A percentile compares a stretch with the other conserved stretches of the same genome.
These are phyloP conservation scores for Aureobasidium sp. DNA, from an alignment of 2,329 filamentous ascomycete genomes.

Conservation along the genomic window DNA sequence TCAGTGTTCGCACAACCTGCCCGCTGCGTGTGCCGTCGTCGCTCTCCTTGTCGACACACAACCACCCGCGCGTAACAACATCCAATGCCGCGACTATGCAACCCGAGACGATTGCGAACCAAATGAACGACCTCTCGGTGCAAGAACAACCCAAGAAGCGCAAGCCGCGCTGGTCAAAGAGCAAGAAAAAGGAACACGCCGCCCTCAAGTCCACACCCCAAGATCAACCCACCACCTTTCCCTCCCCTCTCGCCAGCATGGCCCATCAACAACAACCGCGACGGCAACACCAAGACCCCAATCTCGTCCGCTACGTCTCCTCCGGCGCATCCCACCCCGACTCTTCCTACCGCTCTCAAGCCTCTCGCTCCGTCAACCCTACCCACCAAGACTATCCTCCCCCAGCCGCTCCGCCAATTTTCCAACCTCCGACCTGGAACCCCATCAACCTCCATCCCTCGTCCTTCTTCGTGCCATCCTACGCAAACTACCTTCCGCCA, in stretches of 20 bases:
- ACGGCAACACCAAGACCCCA: neutral
- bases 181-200: neutral
- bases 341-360: neutral
- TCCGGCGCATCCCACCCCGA: neutral
- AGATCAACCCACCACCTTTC: neutral
- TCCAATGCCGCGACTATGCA: constrained; percentile 1
- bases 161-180: neutral
- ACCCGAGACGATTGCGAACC: neutral
- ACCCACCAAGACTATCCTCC: neutral
- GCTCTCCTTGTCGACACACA: neutral
- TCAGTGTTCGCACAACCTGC: neutral
- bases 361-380: neutral
- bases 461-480: neutral
- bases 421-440: neutral
- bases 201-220: neutral
- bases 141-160: neutral
- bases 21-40: neutral
- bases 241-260: neutral
- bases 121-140: neutral
- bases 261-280: neutral
- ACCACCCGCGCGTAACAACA: no score
- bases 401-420: neutral
- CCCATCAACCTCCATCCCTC: constrained; percentile 4
- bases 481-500: neutral
- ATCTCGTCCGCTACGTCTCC: neutral